Conservation (phyloP, 2,329 filamentous ascomycete species). For the Zymoseptoria pseudotritici region DNA sequence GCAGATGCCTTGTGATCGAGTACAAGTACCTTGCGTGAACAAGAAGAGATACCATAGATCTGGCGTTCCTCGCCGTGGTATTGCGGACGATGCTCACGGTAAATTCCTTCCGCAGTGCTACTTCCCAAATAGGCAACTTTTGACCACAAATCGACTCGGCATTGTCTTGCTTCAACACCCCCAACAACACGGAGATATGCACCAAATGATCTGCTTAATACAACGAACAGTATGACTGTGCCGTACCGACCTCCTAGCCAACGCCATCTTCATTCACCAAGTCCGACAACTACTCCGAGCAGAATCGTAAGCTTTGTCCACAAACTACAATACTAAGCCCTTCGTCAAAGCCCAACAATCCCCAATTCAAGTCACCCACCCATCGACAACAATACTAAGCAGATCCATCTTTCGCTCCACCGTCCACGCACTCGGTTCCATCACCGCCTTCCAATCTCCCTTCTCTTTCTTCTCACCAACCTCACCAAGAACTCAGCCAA, state of each 20-base stretch:
- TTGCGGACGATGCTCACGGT: neutral
- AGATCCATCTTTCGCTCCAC: neutral
- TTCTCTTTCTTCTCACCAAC: neutral
- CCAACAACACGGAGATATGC: neutral
- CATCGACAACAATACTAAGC: neutral
- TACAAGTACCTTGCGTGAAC: neutral
- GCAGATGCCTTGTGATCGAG: neutral
- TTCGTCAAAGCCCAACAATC: constrained; percentile 6
- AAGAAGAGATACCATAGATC: neutral
- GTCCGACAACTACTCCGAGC: neutral
- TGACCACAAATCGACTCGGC: neutral
- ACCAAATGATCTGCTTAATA: neutral
- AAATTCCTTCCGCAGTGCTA: neutral
- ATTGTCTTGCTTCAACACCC: neutral
- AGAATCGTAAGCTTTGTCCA: constrained; percentile 3
- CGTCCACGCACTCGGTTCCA: neutral
- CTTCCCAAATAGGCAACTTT: neutral
- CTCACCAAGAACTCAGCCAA: neutral
- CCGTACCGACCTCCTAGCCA: neutral
- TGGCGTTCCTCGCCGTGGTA: neutral
- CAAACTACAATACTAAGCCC: constrained; percentile 8
- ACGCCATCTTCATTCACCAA: neutral
- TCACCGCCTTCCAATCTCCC: neutral
- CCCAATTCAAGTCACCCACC: constrained; percentile 2
- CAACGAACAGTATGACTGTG: neutral